These are phyloP conservation scores for Clavariopsis aquatica DNA, from an alignment of 495 filamentous ascomycete species.

Conservation along the genomic window DNA sequence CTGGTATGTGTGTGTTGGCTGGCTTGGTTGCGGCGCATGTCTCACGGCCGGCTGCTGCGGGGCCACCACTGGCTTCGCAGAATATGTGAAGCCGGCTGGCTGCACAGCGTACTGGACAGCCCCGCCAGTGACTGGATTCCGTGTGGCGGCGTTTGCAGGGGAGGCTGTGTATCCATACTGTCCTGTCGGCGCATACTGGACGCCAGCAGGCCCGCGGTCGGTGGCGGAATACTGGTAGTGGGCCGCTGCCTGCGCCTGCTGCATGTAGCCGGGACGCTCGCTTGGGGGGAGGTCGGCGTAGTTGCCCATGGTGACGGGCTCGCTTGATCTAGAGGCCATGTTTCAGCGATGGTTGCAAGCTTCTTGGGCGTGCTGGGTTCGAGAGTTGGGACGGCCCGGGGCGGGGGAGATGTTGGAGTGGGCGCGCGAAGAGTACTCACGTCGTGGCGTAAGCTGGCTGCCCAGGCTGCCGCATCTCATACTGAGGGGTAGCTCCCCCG, in stretches of 20 bases:
- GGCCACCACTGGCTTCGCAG: conserved; percentile 39
- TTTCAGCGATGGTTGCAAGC: conserved; percentile 10
- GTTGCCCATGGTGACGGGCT: conserved; percentile 42
- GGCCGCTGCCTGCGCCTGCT: conserved; percentile 30
- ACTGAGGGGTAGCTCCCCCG: conserved; percentile 28
- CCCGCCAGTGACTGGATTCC: conserved; percentile 16
- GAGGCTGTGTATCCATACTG: conserved; percentile 28
- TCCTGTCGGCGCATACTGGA: neutral
- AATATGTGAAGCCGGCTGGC: conserved; percentile 43
- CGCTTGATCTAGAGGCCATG: conserved; percentile 26
- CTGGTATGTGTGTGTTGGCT: conserved; percentile 14
- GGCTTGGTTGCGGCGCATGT: conserved; percentile 17
- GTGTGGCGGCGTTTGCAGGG: conserved; percentile 15
- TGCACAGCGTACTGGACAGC: conserved; percentile 41
- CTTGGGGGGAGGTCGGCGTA: conserved; percentile 44
- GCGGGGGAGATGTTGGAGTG: too few species aligned
- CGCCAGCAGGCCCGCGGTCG: conserved; percentile 1
- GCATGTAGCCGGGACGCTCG: conserved; percentile 42
- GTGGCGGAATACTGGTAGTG: conserved; percentile 25
- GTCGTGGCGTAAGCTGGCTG: conserved; percentile 20
- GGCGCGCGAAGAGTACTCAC: conserved; percentile 20
- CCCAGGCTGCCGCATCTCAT: conserved; percentile 38
- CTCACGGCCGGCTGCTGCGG: conserved; percentile 19
- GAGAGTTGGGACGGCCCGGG: neutral
- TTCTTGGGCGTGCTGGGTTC: neutral